A percentile compares a stretch with the other conserved stretches of the same genome.
phyloP scores from a whole-genome alignment of 2,329 filamentous ascomycete species.

The Pseudogymnoascus sp. region DNA sequence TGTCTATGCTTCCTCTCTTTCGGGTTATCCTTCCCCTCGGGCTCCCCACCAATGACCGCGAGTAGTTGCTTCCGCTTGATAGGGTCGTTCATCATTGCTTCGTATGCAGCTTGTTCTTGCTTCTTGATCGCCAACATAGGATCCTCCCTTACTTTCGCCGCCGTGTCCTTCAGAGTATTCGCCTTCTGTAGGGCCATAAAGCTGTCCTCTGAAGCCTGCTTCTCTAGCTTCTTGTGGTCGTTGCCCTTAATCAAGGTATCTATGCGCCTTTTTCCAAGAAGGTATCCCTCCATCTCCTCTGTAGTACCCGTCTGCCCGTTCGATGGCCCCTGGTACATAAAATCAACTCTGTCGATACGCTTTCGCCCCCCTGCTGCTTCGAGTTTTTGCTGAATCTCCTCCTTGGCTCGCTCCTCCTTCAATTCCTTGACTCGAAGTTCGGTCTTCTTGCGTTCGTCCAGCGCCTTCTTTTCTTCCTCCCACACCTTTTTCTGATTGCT shows the following conservation, averaged over 20 bases:
- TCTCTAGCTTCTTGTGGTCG: slow-evolving; percentile 72
- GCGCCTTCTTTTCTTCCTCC: slow-evolving; percentile 83
- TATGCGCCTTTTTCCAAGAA: slow-evolving; percentile 86
- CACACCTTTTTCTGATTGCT: slow-evolving; percentile 87
- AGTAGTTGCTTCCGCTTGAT: slow-evolving; percentile 59
- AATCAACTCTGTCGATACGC: slow-evolving; percentile 77
- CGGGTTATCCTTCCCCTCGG: slow-evolving; percentile 35
- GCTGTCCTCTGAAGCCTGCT: slow-evolving; percentile 53
- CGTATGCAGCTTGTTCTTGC: slow-evolving; percentile 75
- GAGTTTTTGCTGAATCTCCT: slow-evolving; percentile 83
- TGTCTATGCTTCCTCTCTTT: slow-evolving; percentile 39
- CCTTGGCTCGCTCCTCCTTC: slow-evolving; percentile 83
- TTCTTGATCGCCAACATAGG: slow-evolving; percentile 88
- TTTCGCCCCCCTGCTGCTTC: slow-evolving; percentile 80
- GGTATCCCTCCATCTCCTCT: slow-evolving; percentile 88
- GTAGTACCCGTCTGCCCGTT: slow-evolving; percentile 63
- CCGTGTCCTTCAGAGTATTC: slow-evolving; percentile 69
- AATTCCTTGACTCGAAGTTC: slow-evolving; percentile 88
- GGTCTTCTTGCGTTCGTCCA: slow-evolving; percentile 90
- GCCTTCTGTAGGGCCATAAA: slow-evolving; percentile 58
- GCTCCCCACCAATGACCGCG: slow-evolving; percentile 49
- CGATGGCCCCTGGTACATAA: slow-evolving; percentile 93
- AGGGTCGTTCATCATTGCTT: slow-evolving; percentile 71
- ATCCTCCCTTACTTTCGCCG: slow-evolving; percentile 80
- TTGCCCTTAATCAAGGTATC: slow-evolving; percentile 77